Base-by-base conservation (phyloP, 768 basidiomycete species). In the Suillus clintonianus region DNA sequence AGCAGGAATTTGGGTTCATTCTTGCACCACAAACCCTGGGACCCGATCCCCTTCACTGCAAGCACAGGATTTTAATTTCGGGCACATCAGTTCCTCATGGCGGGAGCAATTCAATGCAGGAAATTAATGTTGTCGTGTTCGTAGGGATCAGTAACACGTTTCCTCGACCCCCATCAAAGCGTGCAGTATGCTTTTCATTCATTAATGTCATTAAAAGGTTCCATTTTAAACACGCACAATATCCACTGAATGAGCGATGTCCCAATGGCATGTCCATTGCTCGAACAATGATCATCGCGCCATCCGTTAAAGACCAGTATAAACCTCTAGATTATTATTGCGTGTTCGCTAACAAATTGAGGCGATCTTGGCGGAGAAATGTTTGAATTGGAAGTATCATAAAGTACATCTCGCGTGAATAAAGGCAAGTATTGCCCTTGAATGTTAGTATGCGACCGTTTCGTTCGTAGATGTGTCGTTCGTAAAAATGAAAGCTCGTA, bases 121-220 rank as follows among this genome's bases (percentile, higher is more conserved):
- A 5, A n/a, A n/a, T n/a, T n/a, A n/a, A 85, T 93, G 67, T 82
- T 83, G 65, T 87, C 27, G 87, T 90, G 68, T 67, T 75, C 67
- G 77, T 82, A n/a, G 85, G 83, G 85, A 78, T 85, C 64, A 81
- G 78, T 61, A 84, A 80, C 68, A 81, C 82, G 27, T 81, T 96
- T 76, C 87, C 92, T 37, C 86, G 89, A 22, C 89, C 94, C 11
- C 86, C 93, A 1, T 86, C 89, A 36, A 96, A 95, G 75, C 88
- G 94, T 24, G 91, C 94, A 3, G 90, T 95, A n/a, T 89, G 89
- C 17, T 79, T 96, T 50, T 92, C 93, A 1, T 76, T 92, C 62
- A 85, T 94, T 69, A 94, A 95, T 74, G 86, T 14, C 10, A 24
- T 60, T 56, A 19, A 24, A 27, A 27, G 27, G 27, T 27, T 27